Base-by-base conservation (phyloP, 2,329 filamentous ascomycete genomes). In the Tolypocladium ophioglossoides region DNA sequence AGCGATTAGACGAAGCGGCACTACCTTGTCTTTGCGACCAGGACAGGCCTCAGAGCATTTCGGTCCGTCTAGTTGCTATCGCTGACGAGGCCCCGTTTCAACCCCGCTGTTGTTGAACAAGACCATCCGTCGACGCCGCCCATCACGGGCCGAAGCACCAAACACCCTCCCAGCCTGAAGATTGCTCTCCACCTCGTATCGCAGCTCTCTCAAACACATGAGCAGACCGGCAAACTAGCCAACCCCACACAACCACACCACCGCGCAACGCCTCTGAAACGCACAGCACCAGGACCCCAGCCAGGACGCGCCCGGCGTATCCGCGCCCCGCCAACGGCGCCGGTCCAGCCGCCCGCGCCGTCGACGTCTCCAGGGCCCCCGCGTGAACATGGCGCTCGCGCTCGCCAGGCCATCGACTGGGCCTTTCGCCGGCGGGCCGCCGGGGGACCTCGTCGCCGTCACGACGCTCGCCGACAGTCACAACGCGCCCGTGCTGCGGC, bases 371-470 rank as follows among this genome's bases (percentile, higher is more conserved):
- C 12, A 50, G 50, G 5, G 62, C 62, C 18, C 50, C 47, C 38
- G 64, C 30, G 58, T 66, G 22, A 65, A 66, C 55, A 58, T 66
- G 55, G 53, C 58, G 16, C 22, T 66, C 3, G 60, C 61, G 34
- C 57, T 61, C 49, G 14, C 22, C 5, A 64, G 50, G 59, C 62
- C 1, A 59, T 65, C 3, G 59, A 61, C 40, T 67, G 63, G 61
- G 65, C 59, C 4, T 66, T 66, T 35, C 10, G 52, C 58, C 27
- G 63, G 65, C 37, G 65, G 65, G 0, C 57, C 56, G 57, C 65
- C 66, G 56, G 53, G 65, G 50, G 63, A 66, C 49, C 44, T 62
- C 51, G 61, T 68, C 8, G 64, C 63, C 14, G 57, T 66, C 20
- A 65, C 56, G 11, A 63, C 59, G 51, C 37, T 52, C 22, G 57